A percentile compares a stretch with the other conserved stretches of the same genome.
Conservation (phyloP, 371 early-diverging fungal genomes). For the Dinochytrium kinnereticum region DNA sequence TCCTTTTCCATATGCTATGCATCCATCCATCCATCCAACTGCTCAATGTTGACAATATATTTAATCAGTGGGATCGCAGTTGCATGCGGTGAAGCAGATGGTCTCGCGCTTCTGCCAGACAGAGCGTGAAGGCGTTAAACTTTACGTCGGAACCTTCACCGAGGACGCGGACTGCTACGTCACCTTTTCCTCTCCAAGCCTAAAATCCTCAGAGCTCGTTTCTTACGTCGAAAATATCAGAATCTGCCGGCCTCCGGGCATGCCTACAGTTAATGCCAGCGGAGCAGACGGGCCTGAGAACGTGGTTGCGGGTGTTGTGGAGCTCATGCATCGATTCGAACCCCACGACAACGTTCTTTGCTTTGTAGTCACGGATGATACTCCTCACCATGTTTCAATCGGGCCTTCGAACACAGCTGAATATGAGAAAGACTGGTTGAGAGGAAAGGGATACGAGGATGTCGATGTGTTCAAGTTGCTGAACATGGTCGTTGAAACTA, state of each 20-base stretch:
- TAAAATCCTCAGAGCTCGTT: neutral
- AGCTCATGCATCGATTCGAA: slow-evolving; percentile 4
- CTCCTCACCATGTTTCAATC: slow-evolving; percentile 21
- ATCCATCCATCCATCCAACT: no score
- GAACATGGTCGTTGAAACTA: slow-evolving; percentile 9
- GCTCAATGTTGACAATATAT: no score
- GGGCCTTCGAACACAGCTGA: neutral
- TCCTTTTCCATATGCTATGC: no score
- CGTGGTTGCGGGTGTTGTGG: slow-evolving; percentile 20
- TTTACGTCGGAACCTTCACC: slow-evolving; percentile 25
- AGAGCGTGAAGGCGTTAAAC: slow-evolving; percentile 12
- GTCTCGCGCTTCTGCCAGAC: slow-evolving; percentile 15
- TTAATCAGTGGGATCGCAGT: slow-evolving; percentile 21
- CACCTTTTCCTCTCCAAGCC: neutral
- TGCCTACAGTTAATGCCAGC: neutral
- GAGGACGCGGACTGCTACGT: slow-evolving; percentile 25
- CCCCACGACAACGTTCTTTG: slow-evolving; percentile 14
- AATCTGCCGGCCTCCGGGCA: slow-evolving; percentile 9
- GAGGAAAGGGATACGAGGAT: slow-evolving; percentile 9
- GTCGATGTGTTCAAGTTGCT: slow-evolving; percentile 26
- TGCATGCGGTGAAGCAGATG: slow-evolving; percentile 28
- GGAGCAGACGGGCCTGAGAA: slow-evolving; percentile 34
- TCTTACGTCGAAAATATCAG: slow-evolving; percentile 9
- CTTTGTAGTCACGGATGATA: slow-evolving; percentile 28
- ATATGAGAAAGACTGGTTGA: slow-evolving; percentile 20